A percentile compares a stretch with the other conserved stretches of the same genome.
Evolutionary conservation across 345 rosid genomes (phyloP).

Genomic region (Gossypium mustelinum): DNA sequence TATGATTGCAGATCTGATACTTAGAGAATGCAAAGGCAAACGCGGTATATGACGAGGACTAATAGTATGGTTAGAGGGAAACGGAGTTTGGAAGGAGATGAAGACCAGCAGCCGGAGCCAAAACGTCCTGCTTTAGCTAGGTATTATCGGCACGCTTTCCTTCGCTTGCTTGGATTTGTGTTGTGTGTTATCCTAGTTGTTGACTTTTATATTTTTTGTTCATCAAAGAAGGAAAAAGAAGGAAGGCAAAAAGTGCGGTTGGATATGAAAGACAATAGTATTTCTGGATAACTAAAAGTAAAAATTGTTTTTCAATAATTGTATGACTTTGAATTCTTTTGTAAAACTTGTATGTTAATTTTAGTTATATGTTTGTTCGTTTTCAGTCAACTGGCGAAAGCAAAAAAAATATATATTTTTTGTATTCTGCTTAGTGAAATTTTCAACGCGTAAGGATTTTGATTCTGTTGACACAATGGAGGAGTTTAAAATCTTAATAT

Average conservation of each 20-base stretch:
- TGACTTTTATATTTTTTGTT: not conserved
- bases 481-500: not conserved
- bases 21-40: conserved; percentile 33
- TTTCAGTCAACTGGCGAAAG: not conserved
- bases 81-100: conserved; percentile 54
- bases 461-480: not conserved
- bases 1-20: conserved; percentile 31
- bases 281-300: not conserved
- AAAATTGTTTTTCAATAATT: too few relatives aligned
- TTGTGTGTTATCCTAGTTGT: not conserved
- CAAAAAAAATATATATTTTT: not conserved
- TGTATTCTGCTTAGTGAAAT: not conserved
- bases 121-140: conserved; percentile 78
- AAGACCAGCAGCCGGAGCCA: conserved; percentile 58
- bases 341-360: not conserved
- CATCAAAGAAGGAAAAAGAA: not conserved
- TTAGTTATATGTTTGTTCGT: not conserved
- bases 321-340: not conserved
- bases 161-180: not conserved
- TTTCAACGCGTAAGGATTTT: not conserved
- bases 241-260: not conserved
- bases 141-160: conserved; percentile 16
- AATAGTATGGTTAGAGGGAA: conserved; percentile 60
- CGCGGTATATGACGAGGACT: conserved; percentile 62
- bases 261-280: not conserved